Base-by-base conservation (phyloP, 768 basidiomycete species). In the Amanita rubescens region DNA sequence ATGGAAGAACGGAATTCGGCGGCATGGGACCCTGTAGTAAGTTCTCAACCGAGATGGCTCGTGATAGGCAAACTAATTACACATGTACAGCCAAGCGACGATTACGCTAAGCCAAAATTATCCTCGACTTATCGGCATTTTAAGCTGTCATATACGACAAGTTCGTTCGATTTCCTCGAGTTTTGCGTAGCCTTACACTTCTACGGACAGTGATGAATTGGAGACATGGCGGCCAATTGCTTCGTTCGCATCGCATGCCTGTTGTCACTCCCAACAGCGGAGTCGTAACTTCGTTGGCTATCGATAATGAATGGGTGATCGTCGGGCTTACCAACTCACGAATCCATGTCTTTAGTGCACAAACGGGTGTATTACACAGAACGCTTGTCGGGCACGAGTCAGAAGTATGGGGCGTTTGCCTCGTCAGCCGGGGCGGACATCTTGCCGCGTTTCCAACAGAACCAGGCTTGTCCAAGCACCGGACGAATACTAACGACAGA, bases 331-430 rank as follows among this genome's bases (percentile, higher is more conserved):
- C 90, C 8, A 94, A 87, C 64, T 78, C 79, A 58, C 82, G 84
- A 57, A 86, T 97, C 43, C 87, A 92, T 61, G 75, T 97, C 9
- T 97, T 92, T 70, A 85, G 85, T 57, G 84, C 89, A 1, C 72
- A 69, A 37, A 87, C 87, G 0, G 94, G 94, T 0, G 78, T 85
- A 1, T 79, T 89, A 47, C 77, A 78, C 38, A 77, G 87, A 49
- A 90, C 89, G 0, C 79, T 98, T 1, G 74, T 80, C 8, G 94
- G 94, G 0, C 94, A 96, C 66, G 84, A 86, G 14, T 70, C 77
- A 19, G 94, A 94, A n/a, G 94, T 96, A 1, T 97, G 94, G 94
- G 86, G 88, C 12, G 81, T 96, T 12, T 81, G 84, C 51, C 76
- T 97, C 24, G 81, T 94, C 46, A 78, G 79, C 22, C 75, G 78